These are phyloP conservation scores for Dactylellina parvicollis DNA, from an alignment of 2,329 filamentous ascomycete species.

Conservation along the genomic window DNA sequence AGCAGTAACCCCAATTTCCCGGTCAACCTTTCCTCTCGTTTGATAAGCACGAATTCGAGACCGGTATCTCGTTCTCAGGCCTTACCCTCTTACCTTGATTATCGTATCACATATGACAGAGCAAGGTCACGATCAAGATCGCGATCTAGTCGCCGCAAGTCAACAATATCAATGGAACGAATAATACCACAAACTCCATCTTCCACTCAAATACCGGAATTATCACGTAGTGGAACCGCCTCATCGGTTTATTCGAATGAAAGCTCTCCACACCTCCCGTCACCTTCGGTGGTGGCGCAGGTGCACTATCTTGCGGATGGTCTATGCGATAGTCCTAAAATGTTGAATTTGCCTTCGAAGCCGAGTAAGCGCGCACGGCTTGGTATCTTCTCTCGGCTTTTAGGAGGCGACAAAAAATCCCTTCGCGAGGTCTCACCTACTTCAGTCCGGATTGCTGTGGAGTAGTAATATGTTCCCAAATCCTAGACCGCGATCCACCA, in stretches of 20 bases:
- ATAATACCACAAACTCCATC: constrained; percentile 56
- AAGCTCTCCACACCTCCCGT: constrained; percentile 55
- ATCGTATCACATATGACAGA: constrained; percentile 11
- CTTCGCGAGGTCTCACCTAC: constrained; percentile 3
- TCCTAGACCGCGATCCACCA: background rate
- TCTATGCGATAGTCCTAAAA: constrained; percentile 30
- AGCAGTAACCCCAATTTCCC: background rate
- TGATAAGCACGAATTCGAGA: background rate
- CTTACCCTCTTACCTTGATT: constrained; percentile 1
- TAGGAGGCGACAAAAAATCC: constrained; percentile 22
- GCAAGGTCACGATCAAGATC: constrained; percentile 23
- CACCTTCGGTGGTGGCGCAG: constrained; percentile 42
- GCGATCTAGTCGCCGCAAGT: constrained; percentile 30
- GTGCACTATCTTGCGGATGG: constrained; percentile 32
- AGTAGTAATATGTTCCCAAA: background rate
- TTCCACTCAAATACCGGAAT: constrained; percentile 55
- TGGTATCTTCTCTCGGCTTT: constrained; percentile 29
- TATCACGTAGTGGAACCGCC: constrained; percentile 56
- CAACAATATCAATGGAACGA: constrained; percentile 25
- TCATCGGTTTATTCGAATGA: constrained; percentile 57
- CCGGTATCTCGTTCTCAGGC: constrained; percentile 30
- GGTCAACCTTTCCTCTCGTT: background rate
- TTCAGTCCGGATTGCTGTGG: background rate
- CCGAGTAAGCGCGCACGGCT: constrained; percentile 37
- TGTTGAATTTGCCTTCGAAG: constrained; percentile 24